Percentiles rank a stretch among this genome's conserved stretches.
Conservation (phyloP, 192 early-diverging fungal species). For the Umbelopsis vinacea region DNA sequence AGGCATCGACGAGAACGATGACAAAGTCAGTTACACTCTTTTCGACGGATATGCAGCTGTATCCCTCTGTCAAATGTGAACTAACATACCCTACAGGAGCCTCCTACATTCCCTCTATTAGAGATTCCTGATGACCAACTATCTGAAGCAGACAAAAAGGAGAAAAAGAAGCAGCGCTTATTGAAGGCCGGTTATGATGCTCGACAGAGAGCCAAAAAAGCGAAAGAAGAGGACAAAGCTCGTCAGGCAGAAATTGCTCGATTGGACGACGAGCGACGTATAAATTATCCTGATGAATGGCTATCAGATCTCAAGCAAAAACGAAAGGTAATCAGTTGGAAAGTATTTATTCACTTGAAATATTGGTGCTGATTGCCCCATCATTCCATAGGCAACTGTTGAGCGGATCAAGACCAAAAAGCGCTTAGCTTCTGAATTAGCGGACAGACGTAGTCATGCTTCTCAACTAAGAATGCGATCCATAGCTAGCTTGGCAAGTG, state of each 20-base stretch:
- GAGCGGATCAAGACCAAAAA: constrained; percentile 72
- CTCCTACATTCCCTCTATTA: constrained; percentile 74
- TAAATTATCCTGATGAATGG: constrained; percentile 73
- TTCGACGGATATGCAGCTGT: background rate
- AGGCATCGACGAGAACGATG: constrained; percentile 81
- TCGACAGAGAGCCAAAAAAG: constrained; percentile 69
- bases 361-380: background rate
- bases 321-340: constrained; percentile 47
- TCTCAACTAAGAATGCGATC: constrained; percentile 85
- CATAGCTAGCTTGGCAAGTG: constrained; percentile 82
- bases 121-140: constrained; percentile 83
- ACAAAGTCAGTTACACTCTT: constrained; percentile 43
- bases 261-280: constrained; percentile 73
- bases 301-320: constrained; percentile 66
- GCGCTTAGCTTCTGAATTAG: constrained; percentile 74
- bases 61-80: background rate
- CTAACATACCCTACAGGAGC: constrained; percentile 43
- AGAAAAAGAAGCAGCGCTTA: constrained; percentile 84
- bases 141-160: constrained; percentile 75
- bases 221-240: constrained; percentile 73
- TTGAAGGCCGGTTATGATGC: constrained; percentile 81
- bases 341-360: too few species aligned
- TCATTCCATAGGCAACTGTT: constrained; percentile 48
- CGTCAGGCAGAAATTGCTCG: constrained; percentile 64
- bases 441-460: constrained; percentile 85